These are phyloP conservation scores for Calonectria honghensis DNA, from an alignment of 2,329 filamentous ascomycete genomes.

Conservation along the genomic window DNA sequence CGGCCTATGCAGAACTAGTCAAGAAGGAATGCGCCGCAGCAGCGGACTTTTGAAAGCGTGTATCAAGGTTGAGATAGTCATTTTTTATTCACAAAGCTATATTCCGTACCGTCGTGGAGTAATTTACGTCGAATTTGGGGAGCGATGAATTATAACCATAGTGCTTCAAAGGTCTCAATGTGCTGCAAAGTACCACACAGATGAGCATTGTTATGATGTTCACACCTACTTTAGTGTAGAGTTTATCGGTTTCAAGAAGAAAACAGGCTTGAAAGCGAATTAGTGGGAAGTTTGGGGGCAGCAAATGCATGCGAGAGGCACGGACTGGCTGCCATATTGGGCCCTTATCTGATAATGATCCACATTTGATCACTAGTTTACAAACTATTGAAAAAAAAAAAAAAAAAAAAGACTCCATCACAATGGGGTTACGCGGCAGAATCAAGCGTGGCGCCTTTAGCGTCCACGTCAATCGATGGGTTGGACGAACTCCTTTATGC, in stretches of 20 bases:
- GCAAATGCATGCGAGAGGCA: not conserved
- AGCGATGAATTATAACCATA: not conserved
- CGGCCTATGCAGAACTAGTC: not conserved
- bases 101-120: too few species aligned
- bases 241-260: too few species aligned
- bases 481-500: not conserved
- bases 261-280: too few species aligned
- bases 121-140: not conserved
- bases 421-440: not conserved
- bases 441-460: not conserved
- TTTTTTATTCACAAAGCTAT: not conserved
- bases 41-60: not conserved
- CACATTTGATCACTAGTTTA: not conserved
- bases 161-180: not conserved
- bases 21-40: not conserved
- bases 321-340: not conserved
- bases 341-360: not conserved
- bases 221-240: too few species aligned
- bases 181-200: too few species aligned
- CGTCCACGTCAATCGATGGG: not conserved
- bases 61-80: not conserved
- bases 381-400: conserved; percentile 3
- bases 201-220: too few species aligned
- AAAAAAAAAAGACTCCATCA: not conserved
- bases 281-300: too few species aligned